A percentile compares a stretch with the other conserved stretches of the same genome.
Evolutionary conservation across 805 yeast species (phyloP).

Genomic region (Tetrapisispora pingtungensis): DNA sequence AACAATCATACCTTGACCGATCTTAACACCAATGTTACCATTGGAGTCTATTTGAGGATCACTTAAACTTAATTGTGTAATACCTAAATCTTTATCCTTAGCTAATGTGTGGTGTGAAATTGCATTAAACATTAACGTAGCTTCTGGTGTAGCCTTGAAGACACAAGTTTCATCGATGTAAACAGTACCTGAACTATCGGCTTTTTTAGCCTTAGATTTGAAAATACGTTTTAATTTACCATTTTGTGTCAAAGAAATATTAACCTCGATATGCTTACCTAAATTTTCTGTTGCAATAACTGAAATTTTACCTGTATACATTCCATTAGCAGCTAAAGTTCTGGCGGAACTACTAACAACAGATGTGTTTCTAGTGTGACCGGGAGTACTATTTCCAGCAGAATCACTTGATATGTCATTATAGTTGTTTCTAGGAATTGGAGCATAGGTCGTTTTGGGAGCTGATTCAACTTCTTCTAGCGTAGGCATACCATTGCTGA

Average conservation of each 20-base stretch:
- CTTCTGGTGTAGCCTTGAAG: conserved; percentile 57
- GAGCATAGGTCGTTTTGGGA: conserved; percentile 24
- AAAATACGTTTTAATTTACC: conserved; percentile 44
- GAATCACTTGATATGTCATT: not conserved
- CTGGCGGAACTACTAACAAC: conserved; percentile 19
- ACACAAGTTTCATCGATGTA: conserved; percentile 56
- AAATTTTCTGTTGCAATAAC: conserved; percentile 40
- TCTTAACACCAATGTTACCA: conserved; percentile 23
- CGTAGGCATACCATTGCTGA: not conserved
- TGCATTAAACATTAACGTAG: conserved; percentile 49
- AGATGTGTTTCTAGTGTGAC: conserved; percentile 1
- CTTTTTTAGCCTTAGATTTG: conserved; percentile 53
- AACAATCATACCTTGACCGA: conserved; percentile 25
- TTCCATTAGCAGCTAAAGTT: conserved; percentile 25
- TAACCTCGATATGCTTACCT: conserved; percentile 39
- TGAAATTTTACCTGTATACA: conserved; percentile 43
- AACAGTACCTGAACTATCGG: conserved; percentile 35
- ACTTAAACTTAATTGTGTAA: conserved; percentile 41
- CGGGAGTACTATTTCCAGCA: not conserved
- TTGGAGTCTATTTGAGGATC: conserved; percentile 32
- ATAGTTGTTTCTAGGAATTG: conserved; percentile 16
- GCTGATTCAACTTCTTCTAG: conserved; percentile 11
- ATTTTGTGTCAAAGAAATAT: conserved; percentile 39
- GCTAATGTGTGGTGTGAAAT: conserved; percentile 66
- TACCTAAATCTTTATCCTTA: conserved; percentile 54